Conservation (phyloP, 1,139 yeast species). For the Pichia cactophila region DNA sequence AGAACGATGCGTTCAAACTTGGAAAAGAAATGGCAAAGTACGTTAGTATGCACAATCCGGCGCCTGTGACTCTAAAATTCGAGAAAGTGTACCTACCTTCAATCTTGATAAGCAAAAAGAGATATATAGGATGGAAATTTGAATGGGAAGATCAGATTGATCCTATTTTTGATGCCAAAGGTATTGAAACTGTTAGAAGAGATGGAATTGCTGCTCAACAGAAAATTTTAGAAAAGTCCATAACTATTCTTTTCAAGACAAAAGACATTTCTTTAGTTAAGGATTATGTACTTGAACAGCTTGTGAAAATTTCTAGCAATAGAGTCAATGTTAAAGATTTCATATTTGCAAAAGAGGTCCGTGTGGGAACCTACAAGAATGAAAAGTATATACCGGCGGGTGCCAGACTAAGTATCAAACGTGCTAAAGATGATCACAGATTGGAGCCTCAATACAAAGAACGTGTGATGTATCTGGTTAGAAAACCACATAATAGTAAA, state of each 20-base stretch:
- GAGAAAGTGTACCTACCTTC: constrained; percentile 92
- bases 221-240: constrained; percentile 64
- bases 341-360: constrained; percentile 87
- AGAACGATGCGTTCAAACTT: constrained; percentile 64
- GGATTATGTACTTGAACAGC: constrained; percentile 54
- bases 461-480: constrained; percentile 79
- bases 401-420: constrained; percentile 65
- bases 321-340: constrained; percentile 70
- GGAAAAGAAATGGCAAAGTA: constrained; percentile 63
- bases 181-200: constrained; percentile 87
- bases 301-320: constrained; percentile 53
- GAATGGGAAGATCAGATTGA: constrained; percentile 46
- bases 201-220: constrained; percentile 94
- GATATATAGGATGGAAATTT: constrained; percentile 83
- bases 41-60: constrained; percentile 65
- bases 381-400: constrained; percentile 80
- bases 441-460: constrained; percentile 84
- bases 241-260: constrained; percentile 64
- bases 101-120: constrained; percentile 71
- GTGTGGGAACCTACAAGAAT: constrained; percentile 73
- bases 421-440: constrained; percentile 56
- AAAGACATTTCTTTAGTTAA: constrained; percentile 66
- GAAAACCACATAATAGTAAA: constrained; percentile 51
- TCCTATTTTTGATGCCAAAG: constrained; percentile 88
- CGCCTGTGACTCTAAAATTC: constrained; percentile 75